phyloP scores from a whole-genome alignment of 805 yeast genomes.

The Candida coquimbonensis region DNA sequence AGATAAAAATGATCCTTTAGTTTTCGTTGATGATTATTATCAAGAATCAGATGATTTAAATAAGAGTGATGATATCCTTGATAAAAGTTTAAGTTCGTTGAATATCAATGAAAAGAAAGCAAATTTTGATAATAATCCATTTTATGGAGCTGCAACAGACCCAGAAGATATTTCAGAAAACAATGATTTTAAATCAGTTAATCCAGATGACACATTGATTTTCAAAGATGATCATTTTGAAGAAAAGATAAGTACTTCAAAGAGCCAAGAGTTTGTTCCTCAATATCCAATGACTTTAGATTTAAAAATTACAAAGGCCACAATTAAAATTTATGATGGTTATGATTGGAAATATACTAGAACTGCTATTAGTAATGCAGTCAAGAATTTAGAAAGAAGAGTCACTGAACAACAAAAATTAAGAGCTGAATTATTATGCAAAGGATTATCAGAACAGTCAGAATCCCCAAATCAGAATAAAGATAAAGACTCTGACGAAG shows the following conservation, averaged over 20 bases:
- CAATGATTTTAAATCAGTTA: constrained; percentile 7
- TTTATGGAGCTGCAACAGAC: constrained; percentile 1
- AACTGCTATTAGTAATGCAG: constrained; percentile 54
- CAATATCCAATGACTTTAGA: constrained; percentile 14
- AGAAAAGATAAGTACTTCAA: not conserved
- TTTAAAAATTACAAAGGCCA: constrained; percentile 30
- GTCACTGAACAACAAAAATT: constrained; percentile 25
- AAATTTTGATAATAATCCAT: constrained; percentile 12
- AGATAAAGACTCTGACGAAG: too few relatives aligned
- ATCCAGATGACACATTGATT: constrained; percentile 16
- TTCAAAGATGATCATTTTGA: constrained; percentile 23
- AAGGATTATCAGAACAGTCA: not conserved
- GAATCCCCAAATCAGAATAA: too few relatives aligned
- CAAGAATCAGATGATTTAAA: not conserved
- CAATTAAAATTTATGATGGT: constrained; percentile 69
- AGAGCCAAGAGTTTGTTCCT: not conserved
- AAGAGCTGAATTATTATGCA: constrained; percentile 3
- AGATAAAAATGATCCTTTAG: constrained; percentile 7
- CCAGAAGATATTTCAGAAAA: not conserved
- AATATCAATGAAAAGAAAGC: constrained; percentile 12
- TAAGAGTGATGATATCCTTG: constrained; percentile 16
- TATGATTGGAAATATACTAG: constrained; percentile 87
- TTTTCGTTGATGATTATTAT: constrained; percentile 22
- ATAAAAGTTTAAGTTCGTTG: constrained; percentile 25
- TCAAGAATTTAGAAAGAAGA: constrained; percentile 50